Conservation (phyloP, 1,284 basidiomycete genomes). For the Thecaphora thlaspeos region DNA sequence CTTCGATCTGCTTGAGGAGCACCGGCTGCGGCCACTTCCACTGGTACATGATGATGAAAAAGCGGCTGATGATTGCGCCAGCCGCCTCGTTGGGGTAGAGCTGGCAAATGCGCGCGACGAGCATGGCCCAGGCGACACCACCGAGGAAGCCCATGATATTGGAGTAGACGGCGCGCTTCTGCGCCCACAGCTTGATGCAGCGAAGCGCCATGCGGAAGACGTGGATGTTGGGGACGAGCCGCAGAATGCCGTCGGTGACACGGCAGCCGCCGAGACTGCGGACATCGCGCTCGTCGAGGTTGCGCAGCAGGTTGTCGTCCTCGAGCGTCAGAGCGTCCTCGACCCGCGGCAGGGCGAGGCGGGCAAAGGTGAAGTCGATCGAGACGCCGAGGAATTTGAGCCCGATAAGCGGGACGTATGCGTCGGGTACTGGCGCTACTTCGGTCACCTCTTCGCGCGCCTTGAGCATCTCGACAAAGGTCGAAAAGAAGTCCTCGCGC, state of each 20-base stretch:
- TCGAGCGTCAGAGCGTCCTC: slow-evolving; percentile 85
- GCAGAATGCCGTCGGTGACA: slow-evolving; percentile 92
- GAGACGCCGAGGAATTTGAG: slow-evolving; percentile 87
- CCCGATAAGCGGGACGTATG: slow-evolving; percentile 93
- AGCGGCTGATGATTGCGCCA: slow-evolving; percentile 91
- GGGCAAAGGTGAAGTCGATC: slow-evolving; percentile 90
- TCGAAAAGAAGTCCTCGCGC: slow-evolving; percentile 90
- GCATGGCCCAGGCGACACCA: slow-evolving; percentile 97
- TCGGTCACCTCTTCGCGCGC: slow-evolving; percentile 83
- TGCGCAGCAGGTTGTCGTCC: slow-evolving; percentile 87
- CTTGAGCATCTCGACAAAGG: slow-evolving; percentile 85
- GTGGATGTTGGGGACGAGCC: slow-evolving; percentile 88
- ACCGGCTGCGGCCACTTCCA: slow-evolving; percentile 99
- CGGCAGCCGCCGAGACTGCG: slow-evolving; percentile 92
- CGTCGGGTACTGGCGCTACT: slow-evolving; percentile 89
- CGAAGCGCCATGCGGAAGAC: slow-evolving; percentile 92
- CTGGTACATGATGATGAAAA: slow-evolving; percentile 95
- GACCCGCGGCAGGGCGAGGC: slow-evolving; percentile 76
- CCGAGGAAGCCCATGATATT: slow-evolving; percentile 98
- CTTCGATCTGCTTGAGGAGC: slow-evolving; percentile 84
- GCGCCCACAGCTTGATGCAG: slow-evolving; percentile 97
- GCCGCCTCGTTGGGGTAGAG: slow-evolving; percentile 92
- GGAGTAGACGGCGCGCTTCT: slow-evolving; percentile 92
- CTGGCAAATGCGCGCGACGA: slow-evolving; percentile 97
- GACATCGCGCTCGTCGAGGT: slow-evolving; percentile 90